A percentile compares a stretch with the other conserved stretches of the same genome.
phyloP scores from a whole-genome alignment of 768 basidiomycete genomes.

The Trametes villosa region DNA sequence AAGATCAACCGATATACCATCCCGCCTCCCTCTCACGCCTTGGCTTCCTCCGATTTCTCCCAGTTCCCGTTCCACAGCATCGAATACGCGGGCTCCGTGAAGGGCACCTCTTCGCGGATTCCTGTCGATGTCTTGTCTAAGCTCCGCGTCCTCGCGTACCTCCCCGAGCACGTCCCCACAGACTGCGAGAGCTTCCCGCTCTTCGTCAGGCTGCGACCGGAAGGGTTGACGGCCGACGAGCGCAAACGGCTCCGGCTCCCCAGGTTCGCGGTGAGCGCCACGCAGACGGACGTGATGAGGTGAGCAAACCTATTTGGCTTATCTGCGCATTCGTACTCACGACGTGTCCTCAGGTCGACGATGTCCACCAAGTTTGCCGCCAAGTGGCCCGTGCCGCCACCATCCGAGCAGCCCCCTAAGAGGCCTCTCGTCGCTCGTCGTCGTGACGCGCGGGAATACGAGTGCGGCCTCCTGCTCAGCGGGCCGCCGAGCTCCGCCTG shows the following conservation, averaged over 20 bases:
- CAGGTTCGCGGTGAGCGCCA: conserved; percentile 57
- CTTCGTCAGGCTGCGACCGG: conserved; percentile 61
- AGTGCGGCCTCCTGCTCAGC: conserved; percentile 45
- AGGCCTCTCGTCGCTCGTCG: conserved; percentile 60
- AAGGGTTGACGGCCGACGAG: conserved; percentile 50
- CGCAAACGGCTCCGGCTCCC: conserved; percentile 60
- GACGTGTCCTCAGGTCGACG: conserved; percentile 40
- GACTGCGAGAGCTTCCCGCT: conserved; percentile 55
- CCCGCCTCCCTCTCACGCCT: conserved; percentile 40
- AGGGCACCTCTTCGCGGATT: conserved; percentile 38
- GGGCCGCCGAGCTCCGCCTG: conserved; percentile 30
- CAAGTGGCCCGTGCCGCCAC: conserved; percentile 60
- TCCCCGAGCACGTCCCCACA: conserved; percentile 58
- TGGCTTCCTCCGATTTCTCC: conserved; percentile 35
- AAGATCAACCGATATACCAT: conserved; percentile 55
- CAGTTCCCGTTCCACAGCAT: conserved; percentile 43
- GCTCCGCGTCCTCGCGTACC: conserved; percentile 65
- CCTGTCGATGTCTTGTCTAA: conserved; percentile 60
- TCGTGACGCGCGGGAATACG: conserved; percentile 49
- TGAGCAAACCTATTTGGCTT: conserved; percentile 37
- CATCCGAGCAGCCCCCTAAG: conserved; percentile 64
- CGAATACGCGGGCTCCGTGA: conserved; percentile 26
- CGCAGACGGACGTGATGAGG: conserved; percentile 73
- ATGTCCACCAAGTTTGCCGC: conserved; percentile 47
- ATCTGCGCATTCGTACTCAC: background rate